Conservation (phyloP, 352 stramenopile species). For the Aphanomyces stellatus region DNA sequence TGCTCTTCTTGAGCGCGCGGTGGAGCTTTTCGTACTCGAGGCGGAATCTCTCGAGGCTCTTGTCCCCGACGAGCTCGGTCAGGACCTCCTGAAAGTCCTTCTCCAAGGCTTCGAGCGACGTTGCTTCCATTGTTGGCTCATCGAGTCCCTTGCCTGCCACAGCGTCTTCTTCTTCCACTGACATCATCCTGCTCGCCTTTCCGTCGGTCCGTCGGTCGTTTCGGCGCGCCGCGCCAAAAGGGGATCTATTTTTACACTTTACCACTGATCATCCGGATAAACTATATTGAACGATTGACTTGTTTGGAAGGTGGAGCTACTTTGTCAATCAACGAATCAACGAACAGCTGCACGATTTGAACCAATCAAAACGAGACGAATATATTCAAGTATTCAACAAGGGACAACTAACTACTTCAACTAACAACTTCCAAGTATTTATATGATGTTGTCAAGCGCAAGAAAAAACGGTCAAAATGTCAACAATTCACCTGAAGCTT, state of each 20-base stretch:
- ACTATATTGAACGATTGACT: not conserved
- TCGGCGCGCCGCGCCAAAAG: not conserved
- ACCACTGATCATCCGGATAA: no score
- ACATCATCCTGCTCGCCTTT: not conserved
- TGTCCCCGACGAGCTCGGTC: slow-evolving; percentile 85
- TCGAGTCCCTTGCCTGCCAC: slow-evolving; percentile 10
- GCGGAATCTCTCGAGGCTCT: slow-evolving; percentile 89
- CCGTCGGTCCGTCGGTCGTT: not conserved
- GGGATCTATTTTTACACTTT: not conserved
- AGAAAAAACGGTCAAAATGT: no score
- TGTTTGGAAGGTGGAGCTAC: no score
- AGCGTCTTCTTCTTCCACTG: not conserved
- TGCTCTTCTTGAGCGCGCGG: slow-evolving; percentile 88
- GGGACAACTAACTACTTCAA: not conserved
- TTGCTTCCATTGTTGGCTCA: slow-evolving; percentile 25
- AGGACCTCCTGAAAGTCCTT: slow-evolving; percentile 92
- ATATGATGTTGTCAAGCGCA: no score
- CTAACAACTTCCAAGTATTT: no score
- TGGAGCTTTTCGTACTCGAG: slow-evolving; percentile 95
- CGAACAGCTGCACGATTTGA: not conserved
- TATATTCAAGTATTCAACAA: not conserved
- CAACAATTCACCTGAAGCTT: no score
- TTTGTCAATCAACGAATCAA: not conserved
- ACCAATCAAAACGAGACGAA: not conserved
- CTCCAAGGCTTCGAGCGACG: slow-evolving; percentile 82